Percentiles rank a stretch among this genome's conserved stretches.
phyloP scores from a whole-genome alignment of 176 grass and related monocot species.

The Musa acuminata region DNA sequence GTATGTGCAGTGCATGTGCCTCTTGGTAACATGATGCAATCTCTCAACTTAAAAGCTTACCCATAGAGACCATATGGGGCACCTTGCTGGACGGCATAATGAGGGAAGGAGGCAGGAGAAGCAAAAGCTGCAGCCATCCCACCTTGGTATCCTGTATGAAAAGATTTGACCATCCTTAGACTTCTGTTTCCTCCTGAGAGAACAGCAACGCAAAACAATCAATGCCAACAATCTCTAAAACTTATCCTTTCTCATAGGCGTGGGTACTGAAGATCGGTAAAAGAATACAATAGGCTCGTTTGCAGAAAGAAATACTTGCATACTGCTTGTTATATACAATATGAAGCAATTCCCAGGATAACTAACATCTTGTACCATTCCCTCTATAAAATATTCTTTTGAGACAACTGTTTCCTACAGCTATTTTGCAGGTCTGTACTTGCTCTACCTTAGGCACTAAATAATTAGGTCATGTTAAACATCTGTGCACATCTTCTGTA shows the following conservation, averaged over 20 bases:
- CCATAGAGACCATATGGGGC: slow-evolving; percentile 31
- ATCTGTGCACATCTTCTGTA: too few species aligned
- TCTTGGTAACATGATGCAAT: background rate
- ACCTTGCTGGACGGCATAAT: slow-evolving; percentile 90
- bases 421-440: background rate
- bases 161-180: slow-evolving; percentile 76
- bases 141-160: slow-evolving; percentile 66
- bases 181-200: slow-evolving; percentile 58
- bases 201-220: background rate
- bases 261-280: background rate
- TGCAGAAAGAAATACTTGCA: background rate
- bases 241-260: background rate
- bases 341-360: slow-evolving; percentile 33
- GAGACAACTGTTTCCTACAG: too few species aligned
- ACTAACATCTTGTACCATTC: slow-evolving; percentile 26
- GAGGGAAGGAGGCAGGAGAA: slow-evolving; percentile 61
- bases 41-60: background rate
- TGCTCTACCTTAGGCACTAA: too few species aligned
- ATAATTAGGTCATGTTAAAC: too few species aligned
- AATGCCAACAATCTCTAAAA: background rate
- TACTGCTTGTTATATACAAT: background rate
- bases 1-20: background rate
- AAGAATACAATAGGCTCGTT: background rate
- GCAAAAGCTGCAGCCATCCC: slow-evolving; percentile 60
- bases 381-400: too few species aligned